Base-by-base conservation (phyloP, 2,329 filamentous ascomycete genomes). In the Talaromyces sp. region DNA sequence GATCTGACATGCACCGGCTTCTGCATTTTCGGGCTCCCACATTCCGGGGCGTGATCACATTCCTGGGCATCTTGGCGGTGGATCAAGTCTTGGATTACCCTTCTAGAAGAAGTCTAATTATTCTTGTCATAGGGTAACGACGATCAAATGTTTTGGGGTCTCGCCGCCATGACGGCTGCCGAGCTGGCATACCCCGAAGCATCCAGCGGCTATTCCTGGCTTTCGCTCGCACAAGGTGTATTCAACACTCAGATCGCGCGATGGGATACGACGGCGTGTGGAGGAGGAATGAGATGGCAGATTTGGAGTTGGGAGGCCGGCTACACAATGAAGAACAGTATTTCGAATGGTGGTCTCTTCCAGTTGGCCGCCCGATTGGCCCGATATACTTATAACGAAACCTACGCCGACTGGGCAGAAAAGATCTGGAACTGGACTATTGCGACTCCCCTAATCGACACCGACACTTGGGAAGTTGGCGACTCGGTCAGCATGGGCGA, bases 311-410 rank as follows among this genome's bases (percentile, higher is more conserved):
- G 84, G 68, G 93, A 96, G 72, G 86, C 86, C 65, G 92, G 91
- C 12, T 88, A 92, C 73, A 83, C 86, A 70, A 95, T 96, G 83
- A 95, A 93, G 77, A 93, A 93, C 78, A 83, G 87, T 21, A 85
- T 93, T 68, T 88, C 87, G 64, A 95, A 95, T 73, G 91, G 90
- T 44, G 88, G 87, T 23, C 86, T 95, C 72, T 93, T 96, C 75
- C 88, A 93, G 69, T 81, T 96, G 9, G 87, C 88, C 3, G 90
- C 91, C 0, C 87, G 91, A n/a, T 82, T 93, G 11, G 89, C 88
- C 35, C 84, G 87, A 52, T 79, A 78, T 65, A 91, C 88, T 0
- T 78, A 78, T 23, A 89, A 91, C 69, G 69, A 78, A 0, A 88
- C 87, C 0, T 92, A 91, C 67, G 81, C 82, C 1, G 78, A 85